Base-by-base conservation (phyloP, 2,329 filamentous ascomycete genomes). In the Epichloe scottii region DNA sequence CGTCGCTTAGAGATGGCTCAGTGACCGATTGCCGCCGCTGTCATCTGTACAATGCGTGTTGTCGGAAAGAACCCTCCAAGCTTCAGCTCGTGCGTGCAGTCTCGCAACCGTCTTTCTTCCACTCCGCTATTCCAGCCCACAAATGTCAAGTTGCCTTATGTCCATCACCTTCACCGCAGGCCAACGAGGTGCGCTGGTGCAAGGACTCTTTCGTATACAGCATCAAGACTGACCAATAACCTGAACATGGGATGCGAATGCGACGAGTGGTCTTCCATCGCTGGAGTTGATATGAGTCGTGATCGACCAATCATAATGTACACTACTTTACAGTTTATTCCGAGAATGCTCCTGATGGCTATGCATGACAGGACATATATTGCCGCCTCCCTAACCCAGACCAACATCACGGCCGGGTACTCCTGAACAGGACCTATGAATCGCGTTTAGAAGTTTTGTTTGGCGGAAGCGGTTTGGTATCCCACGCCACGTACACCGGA, bases 401-500 rank as follows among this genome's bases (percentile, higher is more conserved):
- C 30, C 8, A 30, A 4, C 10, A 30, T 30, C 30, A 4, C 30
- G 30, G 3, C 30, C 30, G 30, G 30, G 10, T 30, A 30, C 30
- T 30, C 30, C 30, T 10, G 30, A 30, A 30, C 30, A 30, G 30
- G 10, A 30, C 19, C 19, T 42, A 42, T 26, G 19, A 21, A 21
- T 46, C 10, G 35, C 10, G 14, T n/a, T 14, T 6, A 30, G 35
- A 12, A 10, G 11, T 23, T 19, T 35, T n/a, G 8, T 34, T 17
- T 23, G 41, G 30, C 21, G 57, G 51, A 34, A 67, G 55, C 15
- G 64, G 60, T 37, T 60, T 56, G n/a, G 67, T 58, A 33, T 65
- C 57, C 58, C 75, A 76, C 21, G 77, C 67, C 42, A 79, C 68
- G 41, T 72, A 68, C 12, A 78, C 59, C 1, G 73, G 73, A 21